Conservation (phyloP, 1,284 basidiomycete genomes). For the Microbotryum intermedium region DNA sequence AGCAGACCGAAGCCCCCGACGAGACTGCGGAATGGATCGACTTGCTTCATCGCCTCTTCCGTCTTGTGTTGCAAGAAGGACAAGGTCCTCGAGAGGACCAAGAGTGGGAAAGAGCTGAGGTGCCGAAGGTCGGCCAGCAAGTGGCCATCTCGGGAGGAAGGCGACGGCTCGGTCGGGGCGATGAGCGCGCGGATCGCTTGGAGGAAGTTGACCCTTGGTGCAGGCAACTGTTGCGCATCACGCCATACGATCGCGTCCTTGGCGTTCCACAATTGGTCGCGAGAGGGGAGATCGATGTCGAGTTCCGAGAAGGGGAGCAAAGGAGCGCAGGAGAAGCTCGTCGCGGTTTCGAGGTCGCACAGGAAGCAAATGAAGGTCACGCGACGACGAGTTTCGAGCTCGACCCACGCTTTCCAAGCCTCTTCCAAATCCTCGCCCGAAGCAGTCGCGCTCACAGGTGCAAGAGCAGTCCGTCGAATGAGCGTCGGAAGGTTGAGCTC, state of each 20-base stretch:
- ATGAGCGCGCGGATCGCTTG: slow-evolving; percentile 20
- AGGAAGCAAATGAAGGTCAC: slow-evolving; percentile 27
- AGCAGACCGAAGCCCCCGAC: slow-evolving; percentile 16
- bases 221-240: neutral
- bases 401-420: slow-evolving; percentile 24
- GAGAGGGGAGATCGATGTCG: slow-evolving; percentile 20
- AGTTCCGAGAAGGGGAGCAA: slow-evolving; percentile 23
- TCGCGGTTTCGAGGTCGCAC: slow-evolving; percentile 25
- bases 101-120: slow-evolving; percentile 19
- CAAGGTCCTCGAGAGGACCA: slow-evolving; percentile 19
- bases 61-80: slow-evolving; percentile 25
- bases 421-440: slow-evolving; percentile 9
- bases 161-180: neutral
- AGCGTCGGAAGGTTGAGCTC: slow-evolving; percentile 16
- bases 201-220: slow-evolving; percentile 10
- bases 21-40: slow-evolving; percentile 19
- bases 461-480: slow-evolving; percentile 1
- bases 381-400: slow-evolving; percentile 23
- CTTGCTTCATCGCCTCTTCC: slow-evolving; percentile 20
- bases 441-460: neutral
- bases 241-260: slow-evolving; percentile 14
- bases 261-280: slow-evolving; percentile 21
- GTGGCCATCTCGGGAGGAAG: slow-evolving; percentile 13
- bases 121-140: slow-evolving; percentile 15
- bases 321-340: slow-evolving; percentile 11